Conservation (phyloP, 225 moss, liverwort and hornwort species). For the Physcomitrellopsis africana region DNA sequence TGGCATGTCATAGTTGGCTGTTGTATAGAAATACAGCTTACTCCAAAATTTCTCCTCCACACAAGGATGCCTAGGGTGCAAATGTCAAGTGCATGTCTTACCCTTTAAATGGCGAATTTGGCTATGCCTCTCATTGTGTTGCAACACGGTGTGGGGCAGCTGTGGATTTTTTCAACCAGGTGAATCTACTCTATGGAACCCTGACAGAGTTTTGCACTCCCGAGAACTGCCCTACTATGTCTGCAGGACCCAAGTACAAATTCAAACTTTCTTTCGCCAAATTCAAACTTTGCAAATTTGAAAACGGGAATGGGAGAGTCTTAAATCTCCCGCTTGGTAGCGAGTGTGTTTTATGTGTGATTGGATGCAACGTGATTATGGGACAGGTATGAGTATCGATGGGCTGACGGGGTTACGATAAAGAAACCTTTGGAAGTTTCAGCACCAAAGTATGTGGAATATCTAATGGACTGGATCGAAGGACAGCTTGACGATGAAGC, state of each 20-base stretch:
- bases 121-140: constrained; percentile 28
- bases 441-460: constrained; percentile 97
- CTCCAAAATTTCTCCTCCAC: too few species aligned
- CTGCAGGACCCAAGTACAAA: constrained; percentile 95
- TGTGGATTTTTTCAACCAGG: constrained; percentile 99
- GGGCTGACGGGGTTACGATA: constrained; percentile 97
- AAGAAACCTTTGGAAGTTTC: constrained; percentile 98
- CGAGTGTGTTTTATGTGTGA: background rate
- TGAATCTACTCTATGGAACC: constrained; percentile 94
- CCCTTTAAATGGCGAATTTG: background rate
- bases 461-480: constrained; percentile 99
- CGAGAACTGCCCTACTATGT: constrained; percentile 98
- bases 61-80: too few species aligned
- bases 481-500: constrained; percentile 97
- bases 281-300: too few species aligned
- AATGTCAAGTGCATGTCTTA: background rate
- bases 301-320: too few species aligned
- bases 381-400: constrained; percentile 91
- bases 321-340: too few species aligned
- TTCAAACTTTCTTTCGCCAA: constrained; percentile 25
- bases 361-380: constrained; percentile 26
- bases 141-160: constrained; percentile 54
- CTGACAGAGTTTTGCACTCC: constrained; percentile 97
- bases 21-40: too few species aligned
- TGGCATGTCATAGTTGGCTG: too few species aligned